Evolutionary conservation across 2,329 filamentous ascomycete genomes (phyloP).

Genomic region (Ophiostoma sp.): DNA sequence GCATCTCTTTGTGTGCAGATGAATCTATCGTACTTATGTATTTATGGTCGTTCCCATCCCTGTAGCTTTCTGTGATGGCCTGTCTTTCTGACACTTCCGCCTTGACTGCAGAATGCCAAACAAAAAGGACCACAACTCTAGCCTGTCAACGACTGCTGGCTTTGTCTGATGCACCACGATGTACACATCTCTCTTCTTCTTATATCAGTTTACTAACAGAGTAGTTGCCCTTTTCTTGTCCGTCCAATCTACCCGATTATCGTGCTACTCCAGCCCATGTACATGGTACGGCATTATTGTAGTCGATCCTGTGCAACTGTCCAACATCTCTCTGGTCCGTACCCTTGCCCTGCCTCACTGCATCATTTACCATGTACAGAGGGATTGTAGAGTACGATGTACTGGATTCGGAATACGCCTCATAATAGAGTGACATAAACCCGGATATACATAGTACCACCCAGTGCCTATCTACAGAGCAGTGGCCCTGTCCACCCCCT

Average conservation of each 20-base stretch:
- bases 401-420: no score
- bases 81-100: neutral
- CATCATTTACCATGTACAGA: neutral
- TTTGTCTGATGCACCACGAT: neutral
- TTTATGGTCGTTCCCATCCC: neutral
- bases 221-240: no score
- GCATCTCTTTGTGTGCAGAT: neutral
- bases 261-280: neutral
- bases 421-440: neutral
- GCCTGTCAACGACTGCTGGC: neutral
- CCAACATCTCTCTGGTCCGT: neutral
- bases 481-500: neutral
- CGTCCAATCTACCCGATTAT: neutral
- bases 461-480: neutral
- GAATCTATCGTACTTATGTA: neutral
- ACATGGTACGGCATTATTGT: neutral
- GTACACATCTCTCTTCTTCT: no score
- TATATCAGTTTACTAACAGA: no score
- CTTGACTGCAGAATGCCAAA: neutral
- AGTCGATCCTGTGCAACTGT: neutral
- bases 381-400: no score
- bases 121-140: neutral
- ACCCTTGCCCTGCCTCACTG: neutral
- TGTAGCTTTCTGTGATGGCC: neutral
- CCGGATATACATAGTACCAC: slow-evolving; percentile 6